A percentile compares a stretch with the other conserved stretches of the same genome.
phyloP scores from a whole-genome alignment of 352 stramenopile species.

The Globisporangium sylvaticum region DNA sequence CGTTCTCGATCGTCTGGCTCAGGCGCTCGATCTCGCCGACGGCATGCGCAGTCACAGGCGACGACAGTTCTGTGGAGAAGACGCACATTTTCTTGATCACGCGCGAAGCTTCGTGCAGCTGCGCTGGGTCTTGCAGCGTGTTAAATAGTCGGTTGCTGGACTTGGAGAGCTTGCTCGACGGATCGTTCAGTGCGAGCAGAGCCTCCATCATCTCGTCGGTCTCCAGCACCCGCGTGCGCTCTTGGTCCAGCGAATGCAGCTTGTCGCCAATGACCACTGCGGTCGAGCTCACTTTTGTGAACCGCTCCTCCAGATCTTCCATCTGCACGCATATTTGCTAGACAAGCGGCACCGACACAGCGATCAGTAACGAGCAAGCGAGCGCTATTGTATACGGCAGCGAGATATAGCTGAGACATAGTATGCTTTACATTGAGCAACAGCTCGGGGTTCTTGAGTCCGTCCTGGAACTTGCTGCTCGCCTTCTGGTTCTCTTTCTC shows the following conservation, averaged over 20 bases:
- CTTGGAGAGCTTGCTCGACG: slow-evolving; percentile 41
- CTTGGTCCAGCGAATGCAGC: slow-evolving; percentile 59
- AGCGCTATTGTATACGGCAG: neutral
- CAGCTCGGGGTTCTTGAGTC: slow-evolving; percentile 50
- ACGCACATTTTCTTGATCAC: slow-evolving; percentile 75
- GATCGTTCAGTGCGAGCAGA: slow-evolving; percentile 67
- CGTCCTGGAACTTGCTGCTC: slow-evolving; percentile 59
- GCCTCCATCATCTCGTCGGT: slow-evolving; percentile 79
- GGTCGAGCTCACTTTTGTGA: slow-evolving; percentile 84
- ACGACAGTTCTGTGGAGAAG: slow-evolving; percentile 70
- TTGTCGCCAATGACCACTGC: slow-evolving; percentile 69
- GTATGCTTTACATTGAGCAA: slow-evolving; percentile 40
- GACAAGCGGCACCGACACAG: neutral
- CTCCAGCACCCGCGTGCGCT: slow-evolving; percentile 61
- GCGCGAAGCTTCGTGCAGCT: slow-evolving; percentile 60
- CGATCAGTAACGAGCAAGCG: neutral
- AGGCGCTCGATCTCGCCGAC: slow-evolving; percentile 70
- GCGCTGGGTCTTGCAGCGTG: slow-evolving; percentile 60
- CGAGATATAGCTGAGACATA: neutral
- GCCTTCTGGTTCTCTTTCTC: slow-evolving; percentile 62
- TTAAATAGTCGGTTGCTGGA: slow-evolving; percentile 63
- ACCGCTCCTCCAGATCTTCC: slow-evolving; percentile 81
- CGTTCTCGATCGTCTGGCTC: slow-evolving; percentile 72
- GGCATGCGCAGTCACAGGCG: slow-evolving; percentile 44
- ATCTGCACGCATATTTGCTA: slow-evolving; percentile 74